Base-by-base conservation (phyloP, 2,329 filamentous ascomycete species). In the Fusarium nelsonii region DNA sequence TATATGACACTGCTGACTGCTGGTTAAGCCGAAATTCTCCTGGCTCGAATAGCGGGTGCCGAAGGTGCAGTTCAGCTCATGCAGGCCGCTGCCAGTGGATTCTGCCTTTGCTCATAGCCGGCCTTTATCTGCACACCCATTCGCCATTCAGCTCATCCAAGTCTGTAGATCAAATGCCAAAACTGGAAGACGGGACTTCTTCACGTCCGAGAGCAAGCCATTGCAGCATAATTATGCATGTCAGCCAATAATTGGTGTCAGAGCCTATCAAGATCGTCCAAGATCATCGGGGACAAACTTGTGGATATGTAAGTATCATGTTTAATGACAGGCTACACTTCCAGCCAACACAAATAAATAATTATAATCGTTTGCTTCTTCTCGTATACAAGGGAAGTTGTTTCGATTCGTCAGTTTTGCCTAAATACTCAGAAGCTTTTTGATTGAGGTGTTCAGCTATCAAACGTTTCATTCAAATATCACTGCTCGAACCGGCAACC, bases 181-280 rank as follows among this genome's bases (percentile, higher is more conserved):
- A 37, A 49, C 15, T 2, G 14, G 23, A 20, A 1, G 11, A 39
- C 11, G n/a, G 6, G 15, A 39, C 8, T 4, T 37, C 32, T 12
- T 30, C 9, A 9, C 5, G 16, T 33, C 15, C 3, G 6, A 30
- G 30, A 11, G 10, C 30, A 8, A 30, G 30, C 10, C 6, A 8
- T 3, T 3, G 7, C 6, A 3, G 11, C 0, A 18, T 12, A 18
- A 6, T 10, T 10, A 51, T 11, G 48, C 48, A 37, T 37, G 32
- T 54, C 26, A 54, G 55, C 55, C n/a, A 57, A 58, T 58, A 54
- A 30, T 30, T 30, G 30, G 30, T 30, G 30, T 10, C n/a, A 15
- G 5, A 6, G 10, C 37, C 32, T 30, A 36, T 52, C 2, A 23
- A 0, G 3, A 8, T 4, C 6, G 4, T 8, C 1, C 1, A 6